A percentile compares a stretch with the other conserved stretches of the same genome.
These are phyloP conservation scores for Triticum dicoccoides DNA, from an alignment of 176 grass and related monocot species.

Conservation along the genomic window DNA sequence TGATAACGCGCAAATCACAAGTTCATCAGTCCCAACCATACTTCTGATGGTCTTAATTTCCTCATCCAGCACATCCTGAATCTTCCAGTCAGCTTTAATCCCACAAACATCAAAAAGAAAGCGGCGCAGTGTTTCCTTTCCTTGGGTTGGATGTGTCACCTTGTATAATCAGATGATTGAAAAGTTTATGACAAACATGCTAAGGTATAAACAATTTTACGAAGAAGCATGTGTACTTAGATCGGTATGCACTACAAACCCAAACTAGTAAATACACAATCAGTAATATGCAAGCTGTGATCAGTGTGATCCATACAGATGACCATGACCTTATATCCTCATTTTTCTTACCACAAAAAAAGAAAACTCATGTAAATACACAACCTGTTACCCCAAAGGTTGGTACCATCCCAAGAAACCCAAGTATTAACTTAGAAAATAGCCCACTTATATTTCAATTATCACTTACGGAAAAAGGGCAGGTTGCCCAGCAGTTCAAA, in stretches of 20 bases:
- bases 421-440: too few species aligned
- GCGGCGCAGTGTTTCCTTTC: slow-evolving; percentile 65
- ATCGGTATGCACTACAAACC: too few species aligned
- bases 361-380: too few species aligned
- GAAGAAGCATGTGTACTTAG: neutral
- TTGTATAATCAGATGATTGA: slow-evolving; percentile 23
- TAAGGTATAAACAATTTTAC: neutral
- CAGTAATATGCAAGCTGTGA: neutral
- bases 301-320: too few species aligned
- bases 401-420: too few species aligned
- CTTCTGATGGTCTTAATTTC: slow-evolving; percentile 69
- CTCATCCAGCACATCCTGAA: slow-evolving; percentile 87
- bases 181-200: neutral
- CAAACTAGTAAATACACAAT: neutral
- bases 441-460: too few species aligned
- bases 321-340: too few species aligned
- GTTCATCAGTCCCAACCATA: slow-evolving; percentile 59
- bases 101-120: slow-evolving; percentile 85
- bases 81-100: slow-evolving; percentile 71
- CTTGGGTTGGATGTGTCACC: slow-evolving; percentile 87
- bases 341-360: too few species aligned
- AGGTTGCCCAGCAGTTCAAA: too few species aligned
- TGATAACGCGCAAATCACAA: slow-evolving; percentile 84
- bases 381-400: too few species aligned
- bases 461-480: too few species aligned